Evolutionary conservation across 495 filamentous ascomycete genomes (phyloP).

Genomic region (Penicillium psychrofluorescens): DNA sequence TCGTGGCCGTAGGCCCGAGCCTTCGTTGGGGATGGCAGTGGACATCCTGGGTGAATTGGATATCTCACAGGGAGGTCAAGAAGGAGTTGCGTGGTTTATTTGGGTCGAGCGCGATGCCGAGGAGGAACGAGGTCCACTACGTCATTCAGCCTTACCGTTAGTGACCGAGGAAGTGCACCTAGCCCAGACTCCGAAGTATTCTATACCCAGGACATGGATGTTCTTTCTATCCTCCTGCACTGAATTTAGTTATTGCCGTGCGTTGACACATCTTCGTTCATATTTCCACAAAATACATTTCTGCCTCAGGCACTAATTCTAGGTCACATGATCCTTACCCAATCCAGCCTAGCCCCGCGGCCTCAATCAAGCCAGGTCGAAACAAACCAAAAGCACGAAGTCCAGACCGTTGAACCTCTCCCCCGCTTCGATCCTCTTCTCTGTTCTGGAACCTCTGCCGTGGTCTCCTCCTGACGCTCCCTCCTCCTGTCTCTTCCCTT

Average conservation of each 20-base stretch:
- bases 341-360: not conserved
- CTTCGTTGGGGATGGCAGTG: constrained; percentile 25
- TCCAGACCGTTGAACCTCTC: constrained; percentile 10
- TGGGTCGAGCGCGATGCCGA: not conserved
- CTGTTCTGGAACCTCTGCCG: constrained; percentile 6
- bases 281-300: not conserved
- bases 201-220: too few relatives aligned
- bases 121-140: constrained; percentile 1
- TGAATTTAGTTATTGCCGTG: too few relatives aligned
- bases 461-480: constrained; percentile 1
- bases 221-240: too few relatives aligned
- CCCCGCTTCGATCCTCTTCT: constrained; percentile 6
- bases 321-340: not conserved
- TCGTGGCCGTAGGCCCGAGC: constrained; percentile 25
- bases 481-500: constrained; percentile 9
- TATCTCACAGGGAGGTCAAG: constrained; percentile 15
- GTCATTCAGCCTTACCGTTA: not conserved
- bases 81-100: constrained; percentile 2
- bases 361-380: constrained; percentile 28
- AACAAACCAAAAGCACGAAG: constrained; percentile 21
- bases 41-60: constrained; percentile 24
- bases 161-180: not conserved
- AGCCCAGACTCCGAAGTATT: not conserved
- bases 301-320: not conserved
- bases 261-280: too few relatives aligned